Conservation (phyloP, 495 filamentous ascomycete genomes). For the Podospora fimiseda region DNA sequence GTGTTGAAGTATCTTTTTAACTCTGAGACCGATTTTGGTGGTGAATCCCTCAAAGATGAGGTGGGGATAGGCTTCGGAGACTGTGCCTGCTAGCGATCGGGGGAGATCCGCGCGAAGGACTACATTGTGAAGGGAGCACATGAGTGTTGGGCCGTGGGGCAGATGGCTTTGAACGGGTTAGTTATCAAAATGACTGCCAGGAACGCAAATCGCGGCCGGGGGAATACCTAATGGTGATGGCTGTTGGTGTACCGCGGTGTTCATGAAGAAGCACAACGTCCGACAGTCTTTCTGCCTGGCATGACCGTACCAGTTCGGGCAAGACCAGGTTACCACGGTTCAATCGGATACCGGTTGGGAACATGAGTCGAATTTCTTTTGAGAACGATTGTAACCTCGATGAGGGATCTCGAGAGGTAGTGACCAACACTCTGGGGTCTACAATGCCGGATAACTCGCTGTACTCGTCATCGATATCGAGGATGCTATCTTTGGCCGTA, state of each 20-base stretch:
- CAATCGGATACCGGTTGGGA: slow-evolving; percentile 83
- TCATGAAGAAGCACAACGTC: slow-evolving; percentile 90
- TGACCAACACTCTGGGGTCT: slow-evolving; percentile 59
- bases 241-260: slow-evolving; percentile 88
- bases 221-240: slow-evolving; percentile 71
- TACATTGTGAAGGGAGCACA: slow-evolving; percentile 91
- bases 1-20: slow-evolving; percentile 90
- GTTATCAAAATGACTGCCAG: no score
- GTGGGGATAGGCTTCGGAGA: slow-evolving; percentile 90
- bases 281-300: slow-evolving; percentile 67
- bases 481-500: slow-evolving; percentile 55
- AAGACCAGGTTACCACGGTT: slow-evolving; percentile 89
- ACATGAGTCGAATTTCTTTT: slow-evolving; percentile 89
- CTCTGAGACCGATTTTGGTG: slow-evolving; percentile 70
- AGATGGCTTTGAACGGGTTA: slow-evolving; percentile 55
- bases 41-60: slow-evolving; percentile 93
- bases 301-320: slow-evolving; percentile 74
- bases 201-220: no score
- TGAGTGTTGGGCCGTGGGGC: slow-evolving; percentile 87
- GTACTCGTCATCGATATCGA: slow-evolving; percentile 86
- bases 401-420: slow-evolving; percentile 82
- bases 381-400: slow-evolving; percentile 79
- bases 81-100: slow-evolving; percentile 76
- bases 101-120: slow-evolving; percentile 92
- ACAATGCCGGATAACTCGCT: slow-evolving; percentile 29